A percentile compares a stretch with the other conserved stretches of the same genome.
Conservation (phyloP, 2,329 filamentous ascomycete genomes). For the Tolypocladium pustulatum region DNA sequence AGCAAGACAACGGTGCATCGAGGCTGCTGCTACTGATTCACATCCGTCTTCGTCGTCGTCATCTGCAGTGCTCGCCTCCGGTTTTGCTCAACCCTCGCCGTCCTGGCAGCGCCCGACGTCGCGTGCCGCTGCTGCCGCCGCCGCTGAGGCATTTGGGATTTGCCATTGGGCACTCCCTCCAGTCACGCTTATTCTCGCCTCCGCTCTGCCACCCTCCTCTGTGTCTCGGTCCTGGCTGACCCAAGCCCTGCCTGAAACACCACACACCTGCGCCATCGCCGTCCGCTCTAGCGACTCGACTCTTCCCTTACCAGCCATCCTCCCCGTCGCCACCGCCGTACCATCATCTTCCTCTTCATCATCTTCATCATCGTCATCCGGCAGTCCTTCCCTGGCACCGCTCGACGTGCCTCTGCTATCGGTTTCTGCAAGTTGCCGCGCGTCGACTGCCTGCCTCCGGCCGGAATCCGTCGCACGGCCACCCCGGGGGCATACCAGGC, state of each 20-base stretch:
- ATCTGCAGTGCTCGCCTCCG: neutral
- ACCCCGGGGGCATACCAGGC: constrained; percentile 1
- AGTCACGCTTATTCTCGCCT: neutral
- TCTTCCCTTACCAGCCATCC: constrained; percentile 5
- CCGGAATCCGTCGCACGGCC: constrained; percentile 5
- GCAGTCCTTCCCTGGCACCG: constrained; percentile 1
- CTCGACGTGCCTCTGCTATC: neutral
- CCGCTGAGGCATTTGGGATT: neutral
- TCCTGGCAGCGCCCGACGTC: neutral
- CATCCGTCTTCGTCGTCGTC: neutral
- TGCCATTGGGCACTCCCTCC: neutral
- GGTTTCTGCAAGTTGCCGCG: neutral
- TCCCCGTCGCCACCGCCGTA: neutral
- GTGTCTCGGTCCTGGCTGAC: neutral
- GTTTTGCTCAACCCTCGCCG: neutral
- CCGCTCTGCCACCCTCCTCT: neutral
- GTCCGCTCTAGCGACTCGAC: constrained; percentile 3
- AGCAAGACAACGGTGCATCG: neutral
- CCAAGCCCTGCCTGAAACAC: constrained; percentile 15
- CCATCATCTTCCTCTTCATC: neutral
- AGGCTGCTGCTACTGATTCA: neutral
- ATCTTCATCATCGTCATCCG: constrained; percentile 2
- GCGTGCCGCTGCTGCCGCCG: neutral
- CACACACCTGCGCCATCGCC: constrained; percentile 5
- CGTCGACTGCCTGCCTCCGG: constrained; percentile 1